These are phyloP conservation scores for Colletotrichum destructivum DNA, from an alignment of 2,329 filamentous ascomycete species.

Conservation along the genomic window DNA sequence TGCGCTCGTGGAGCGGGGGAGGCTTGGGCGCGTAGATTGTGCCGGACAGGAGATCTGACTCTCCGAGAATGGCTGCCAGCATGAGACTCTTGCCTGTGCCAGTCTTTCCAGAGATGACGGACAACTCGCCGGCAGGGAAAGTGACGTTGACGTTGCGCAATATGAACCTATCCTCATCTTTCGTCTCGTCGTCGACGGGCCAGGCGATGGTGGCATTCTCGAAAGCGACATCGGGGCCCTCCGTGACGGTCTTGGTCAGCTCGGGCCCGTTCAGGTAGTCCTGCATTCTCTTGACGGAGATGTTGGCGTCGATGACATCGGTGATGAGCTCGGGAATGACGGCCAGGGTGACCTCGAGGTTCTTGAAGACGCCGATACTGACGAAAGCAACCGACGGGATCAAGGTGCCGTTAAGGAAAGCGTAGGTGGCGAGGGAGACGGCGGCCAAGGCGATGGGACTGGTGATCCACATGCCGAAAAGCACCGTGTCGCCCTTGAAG, in stretches of 20 bases:
- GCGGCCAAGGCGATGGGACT: constrained; percentile 82
- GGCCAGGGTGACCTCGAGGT: constrained; percentile 80
- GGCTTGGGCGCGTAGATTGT: constrained; percentile 70
- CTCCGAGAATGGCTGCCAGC: constrained; percentile 81
- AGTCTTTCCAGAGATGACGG: constrained; percentile 82
- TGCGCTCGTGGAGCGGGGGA: constrained; percentile 63
- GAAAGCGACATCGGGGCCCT: constrained; percentile 75
- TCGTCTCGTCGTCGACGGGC: constrained; percentile 75
- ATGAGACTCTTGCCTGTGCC: constrained; percentile 85
- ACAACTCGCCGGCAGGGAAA: constrained; percentile 79
- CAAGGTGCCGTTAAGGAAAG: constrained; percentile 73
- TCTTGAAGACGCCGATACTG: constrained; percentile 80
- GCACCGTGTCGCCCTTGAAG: constrained; percentile 74
- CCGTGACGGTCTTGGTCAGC: constrained; percentile 67
- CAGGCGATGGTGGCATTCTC: constrained; percentile 80
- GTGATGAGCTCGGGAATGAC: constrained; percentile 82
- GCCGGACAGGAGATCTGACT: constrained; percentile 79
- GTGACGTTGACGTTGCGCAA: constrained; percentile 75
- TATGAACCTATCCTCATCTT: constrained; percentile 74
- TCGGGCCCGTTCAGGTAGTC: constrained; percentile 79
- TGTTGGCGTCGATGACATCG: constrained; percentile 78
- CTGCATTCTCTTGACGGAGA: constrained; percentile 81
- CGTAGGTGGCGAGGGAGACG: constrained; percentile 79
- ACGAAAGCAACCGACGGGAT: constrained; percentile 85
- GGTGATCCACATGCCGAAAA: constrained; percentile 79